phyloP scores from a whole-genome alignment of 225 moss, liverwort and hornwort species.

The Lunularia cruciata region DNA sequence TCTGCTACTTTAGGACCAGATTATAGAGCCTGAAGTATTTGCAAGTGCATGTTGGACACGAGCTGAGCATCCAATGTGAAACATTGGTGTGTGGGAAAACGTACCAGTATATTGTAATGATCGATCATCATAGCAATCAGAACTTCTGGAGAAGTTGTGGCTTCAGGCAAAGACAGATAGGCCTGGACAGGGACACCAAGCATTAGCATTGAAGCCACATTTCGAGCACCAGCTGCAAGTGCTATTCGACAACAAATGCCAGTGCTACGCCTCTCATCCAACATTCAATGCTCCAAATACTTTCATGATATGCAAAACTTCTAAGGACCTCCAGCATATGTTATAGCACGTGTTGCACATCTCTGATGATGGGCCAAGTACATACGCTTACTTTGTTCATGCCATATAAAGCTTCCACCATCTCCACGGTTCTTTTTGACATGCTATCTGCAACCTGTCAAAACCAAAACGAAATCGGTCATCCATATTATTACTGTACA shows the following conservation, averaged over 20 bases:
- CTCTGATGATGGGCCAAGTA: background rate
- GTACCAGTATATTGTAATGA: conserved; percentile 90
- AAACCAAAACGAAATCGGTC: background rate
- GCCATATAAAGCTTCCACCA: conserved; percentile 94
- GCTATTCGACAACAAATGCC: too few species aligned
- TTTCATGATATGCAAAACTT: background rate
- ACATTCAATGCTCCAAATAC: too few species aligned
- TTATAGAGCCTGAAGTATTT: too few species aligned
- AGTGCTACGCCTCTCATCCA: too few species aligned
- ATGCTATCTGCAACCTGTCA: conserved; percentile 76
- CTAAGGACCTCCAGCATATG: background rate
- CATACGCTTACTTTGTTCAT: conserved; percentile 62
- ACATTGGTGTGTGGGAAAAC: background rate
- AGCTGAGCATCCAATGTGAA: too few species aligned
- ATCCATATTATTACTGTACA: background rate
- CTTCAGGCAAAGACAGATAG: conserved; percentile 91
- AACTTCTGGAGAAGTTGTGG: conserved; percentile 80
- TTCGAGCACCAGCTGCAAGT: background rate
- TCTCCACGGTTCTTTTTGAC: conserved; percentile 77
- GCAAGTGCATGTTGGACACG: too few species aligned
- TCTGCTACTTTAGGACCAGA: too few species aligned
- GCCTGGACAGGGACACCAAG: conserved; percentile 54
- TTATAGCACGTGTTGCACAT: background rate
- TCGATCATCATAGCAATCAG: conserved; percentile 99
- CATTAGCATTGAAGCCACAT: background rate